Conservation (phyloP, 2,329 filamentous ascomycete species). For the Fusarium nurragi region DNA sequence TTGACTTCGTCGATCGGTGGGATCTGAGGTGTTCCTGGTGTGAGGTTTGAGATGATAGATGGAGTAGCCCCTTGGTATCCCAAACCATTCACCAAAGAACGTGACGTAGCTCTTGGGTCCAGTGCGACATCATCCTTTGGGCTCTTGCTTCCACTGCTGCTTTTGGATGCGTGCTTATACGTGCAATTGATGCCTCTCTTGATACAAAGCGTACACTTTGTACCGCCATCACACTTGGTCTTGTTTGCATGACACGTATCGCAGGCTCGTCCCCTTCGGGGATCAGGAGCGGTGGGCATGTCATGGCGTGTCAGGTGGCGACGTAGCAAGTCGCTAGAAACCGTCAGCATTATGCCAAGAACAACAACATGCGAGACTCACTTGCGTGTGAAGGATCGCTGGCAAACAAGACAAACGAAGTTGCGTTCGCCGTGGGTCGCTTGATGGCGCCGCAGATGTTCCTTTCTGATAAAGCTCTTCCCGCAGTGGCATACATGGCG, state of each 20-base stretch:
- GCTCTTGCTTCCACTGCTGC: constrained; percentile 8
- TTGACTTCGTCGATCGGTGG: constrained; percentile 14
- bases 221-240: constrained; percentile 55
- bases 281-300: constrained; percentile 43
- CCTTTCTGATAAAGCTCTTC: constrained; percentile 53
- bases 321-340: constrained; percentile 50
- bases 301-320: constrained; percentile 52
- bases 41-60: neutral
- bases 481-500: constrained; percentile 53
- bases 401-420: constrained; percentile 51
- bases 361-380: constrained; percentile 27
- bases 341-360: neutral
- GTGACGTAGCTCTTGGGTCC: neutral
- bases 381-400: constrained; percentile 53
- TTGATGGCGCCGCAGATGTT: constrained; percentile 53
- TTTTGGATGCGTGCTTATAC: constrained; percentile 44
- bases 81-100: neutral
- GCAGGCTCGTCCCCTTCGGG: constrained; percentile 53
- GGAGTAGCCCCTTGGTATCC: neutral
- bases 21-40: neutral
- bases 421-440: constrained; percentile 51
- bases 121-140: constrained; percentile 4
- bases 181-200: constrained; percentile 53
- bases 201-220: constrained; percentile 51
- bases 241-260: constrained; percentile 57